These are phyloP conservation scores for Hawksworthiomyces lignivorus DNA, from an alignment of 2,329 filamentous ascomycete genomes.

Conservation along the genomic window DNA sequence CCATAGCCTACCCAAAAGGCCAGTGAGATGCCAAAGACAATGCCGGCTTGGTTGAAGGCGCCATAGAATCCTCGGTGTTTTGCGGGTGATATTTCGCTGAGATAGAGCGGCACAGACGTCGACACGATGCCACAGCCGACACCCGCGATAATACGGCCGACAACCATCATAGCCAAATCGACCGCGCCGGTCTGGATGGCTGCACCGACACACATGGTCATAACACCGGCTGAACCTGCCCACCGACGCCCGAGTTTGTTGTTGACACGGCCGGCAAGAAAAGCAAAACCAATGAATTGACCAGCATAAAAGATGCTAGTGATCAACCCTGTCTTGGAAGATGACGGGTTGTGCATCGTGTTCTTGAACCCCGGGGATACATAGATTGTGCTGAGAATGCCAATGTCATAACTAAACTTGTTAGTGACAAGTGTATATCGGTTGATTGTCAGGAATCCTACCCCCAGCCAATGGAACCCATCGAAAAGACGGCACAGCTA, in stretches of 20 bases:
- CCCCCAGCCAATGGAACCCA: conserved; percentile 14
- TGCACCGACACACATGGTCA: conserved; percentile 13
- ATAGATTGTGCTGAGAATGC: conserved; percentile 17
- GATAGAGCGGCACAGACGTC: conserved; percentile 15
- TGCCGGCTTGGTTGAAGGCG: conserved; percentile 16
- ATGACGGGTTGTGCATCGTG: conserved; percentile 14
- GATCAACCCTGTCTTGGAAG: conserved; percentile 14
- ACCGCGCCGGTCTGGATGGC: conserved; percentile 14
- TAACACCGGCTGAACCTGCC: conserved; percentile 14
- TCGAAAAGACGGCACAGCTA: conserved; percentile 12
- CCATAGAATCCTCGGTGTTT: conserved; percentile 15
- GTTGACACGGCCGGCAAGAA: conserved; percentile 13
- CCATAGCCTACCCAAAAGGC: conserved; percentile 26
- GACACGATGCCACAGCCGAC: conserved; percentile 16
- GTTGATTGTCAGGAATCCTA: not conserved
- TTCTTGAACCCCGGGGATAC: conserved; percentile 16
- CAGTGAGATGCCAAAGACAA: conserved; percentile 16
- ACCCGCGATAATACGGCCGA: conserved; percentile 16
- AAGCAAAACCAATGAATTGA: conserved; percentile 16
- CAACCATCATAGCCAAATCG: conserved; percentile 15
- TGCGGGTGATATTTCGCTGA: conserved; percentile 15
- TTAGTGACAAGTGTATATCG: too few relatives aligned
- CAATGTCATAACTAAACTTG: conserved; percentile 11
- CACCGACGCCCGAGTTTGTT: conserved; percentile 16
- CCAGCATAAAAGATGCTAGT: conserved; percentile 18